Evolutionary conservation across 495 filamentous ascomycete genomes (phyloP).

Genomic region (Aspergillus kassunensis): DNA sequence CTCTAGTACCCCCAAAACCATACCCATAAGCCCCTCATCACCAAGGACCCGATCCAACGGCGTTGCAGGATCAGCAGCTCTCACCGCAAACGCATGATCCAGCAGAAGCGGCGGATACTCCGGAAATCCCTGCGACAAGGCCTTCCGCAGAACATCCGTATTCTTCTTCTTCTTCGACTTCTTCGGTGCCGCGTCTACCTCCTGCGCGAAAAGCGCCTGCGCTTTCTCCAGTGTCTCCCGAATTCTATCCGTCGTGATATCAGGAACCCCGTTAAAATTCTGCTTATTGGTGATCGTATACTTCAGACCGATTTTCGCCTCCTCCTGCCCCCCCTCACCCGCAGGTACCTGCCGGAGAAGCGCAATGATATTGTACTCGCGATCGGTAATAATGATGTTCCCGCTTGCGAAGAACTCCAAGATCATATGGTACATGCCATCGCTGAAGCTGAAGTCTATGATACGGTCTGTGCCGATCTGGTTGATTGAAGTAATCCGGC

Average conservation of each 20-base stretch:
- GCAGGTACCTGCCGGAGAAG: conserved; percentile 77
- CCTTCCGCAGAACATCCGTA: conserved; percentile 69
- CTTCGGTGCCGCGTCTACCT: conserved; percentile 51
- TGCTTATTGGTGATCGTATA: conserved; percentile 82
- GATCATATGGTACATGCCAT: conserved; percentile 81
- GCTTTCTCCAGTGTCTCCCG: conserved; percentile 64
- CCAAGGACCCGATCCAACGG: conserved; percentile 65
- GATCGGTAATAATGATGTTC: conserved; percentile 88
- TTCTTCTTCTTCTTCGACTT: conserved; percentile 77
- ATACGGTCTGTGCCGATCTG: conserved; percentile 94
- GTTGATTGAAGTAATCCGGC: conserved; percentile 71
- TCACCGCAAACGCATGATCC: conserved; percentile 75
- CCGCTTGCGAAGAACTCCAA: conserved; percentile 96
- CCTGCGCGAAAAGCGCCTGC: conserved; percentile 49
- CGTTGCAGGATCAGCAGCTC: conserved; percentile 59
- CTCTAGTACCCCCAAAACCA: conserved; percentile 59
- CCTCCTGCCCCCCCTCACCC: conserved; percentile 67
- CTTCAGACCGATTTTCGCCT: conserved; percentile 65
- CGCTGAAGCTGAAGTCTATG: conserved; percentile 87
- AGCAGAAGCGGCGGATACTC: conserved; percentile 83
- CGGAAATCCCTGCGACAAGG: conserved; percentile 74
- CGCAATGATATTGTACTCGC: conserved; percentile 70
- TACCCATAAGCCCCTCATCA: conserved; percentile 58
- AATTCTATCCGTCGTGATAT: conserved; percentile 68
- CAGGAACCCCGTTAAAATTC: conserved; percentile 70